Evolutionary conservation across 2,329 filamentous ascomycete genomes (phyloP).

Genomic region (Trichoderma breve): DNA sequence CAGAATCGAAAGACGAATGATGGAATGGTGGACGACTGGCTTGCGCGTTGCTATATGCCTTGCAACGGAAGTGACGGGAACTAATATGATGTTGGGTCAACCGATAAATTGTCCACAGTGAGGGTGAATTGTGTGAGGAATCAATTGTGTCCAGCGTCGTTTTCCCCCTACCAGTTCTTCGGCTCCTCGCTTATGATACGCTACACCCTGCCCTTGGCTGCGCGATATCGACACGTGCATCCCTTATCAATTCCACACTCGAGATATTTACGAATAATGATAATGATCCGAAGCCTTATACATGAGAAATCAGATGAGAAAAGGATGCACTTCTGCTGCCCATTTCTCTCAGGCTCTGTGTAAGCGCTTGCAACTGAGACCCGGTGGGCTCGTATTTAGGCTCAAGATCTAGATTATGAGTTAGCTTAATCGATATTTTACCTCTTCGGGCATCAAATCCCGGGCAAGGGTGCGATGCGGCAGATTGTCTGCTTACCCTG

Average conservation of each 20-base stretch:
- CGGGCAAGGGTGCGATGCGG: neutral
- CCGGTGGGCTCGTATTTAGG: neutral
- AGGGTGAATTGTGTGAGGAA: neutral
- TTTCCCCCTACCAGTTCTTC: too few species aligned
- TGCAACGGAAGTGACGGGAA: neutral
- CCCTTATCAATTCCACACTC: neutral
- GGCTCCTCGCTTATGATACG: neutral
- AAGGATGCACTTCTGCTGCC: too few species aligned
- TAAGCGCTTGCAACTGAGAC: neutral
- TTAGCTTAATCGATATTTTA: constrained; percentile 4
- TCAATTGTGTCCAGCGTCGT: too few species aligned
- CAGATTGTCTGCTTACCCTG: neutral
- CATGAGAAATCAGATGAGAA: too few species aligned
- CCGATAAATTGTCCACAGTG: neutral
- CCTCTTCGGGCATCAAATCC: constrained; percentile 1
- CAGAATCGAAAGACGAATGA: neutral
- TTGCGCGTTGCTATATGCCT: neutral
- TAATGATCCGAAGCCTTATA: neutral
- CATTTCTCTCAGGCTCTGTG: neutral
- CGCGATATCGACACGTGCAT: neutral
- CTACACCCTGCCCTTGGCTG: neutral
- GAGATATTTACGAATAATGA: neutral
- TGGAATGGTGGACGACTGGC: neutral
- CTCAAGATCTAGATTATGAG: neutral
- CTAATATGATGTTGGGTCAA: neutral